Evolutionary conservation across 352 stramenopile species (phyloP).

Genomic region (Phytophthora hybrid): DNA sequence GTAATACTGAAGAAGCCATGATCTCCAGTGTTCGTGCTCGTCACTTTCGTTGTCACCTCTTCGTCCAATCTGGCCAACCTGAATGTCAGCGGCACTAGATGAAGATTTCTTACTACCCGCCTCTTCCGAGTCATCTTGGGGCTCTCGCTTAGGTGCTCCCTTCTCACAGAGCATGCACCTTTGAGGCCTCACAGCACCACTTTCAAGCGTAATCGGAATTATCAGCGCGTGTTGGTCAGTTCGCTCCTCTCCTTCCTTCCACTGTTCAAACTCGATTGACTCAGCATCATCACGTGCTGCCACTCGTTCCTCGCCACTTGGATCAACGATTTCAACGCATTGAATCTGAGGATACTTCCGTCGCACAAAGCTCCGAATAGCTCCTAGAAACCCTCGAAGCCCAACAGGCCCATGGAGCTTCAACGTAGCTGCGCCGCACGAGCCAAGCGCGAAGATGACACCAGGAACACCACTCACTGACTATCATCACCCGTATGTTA

Average conservation of each 20-base stretch:
- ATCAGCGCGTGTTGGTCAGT: conserved; percentile 46
- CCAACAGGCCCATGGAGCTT: conserved; percentile 58
- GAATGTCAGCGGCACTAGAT: not conserved
- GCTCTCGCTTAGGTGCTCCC: not conserved
- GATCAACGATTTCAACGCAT: conserved; percentile 49
- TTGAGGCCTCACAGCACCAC: not conserved
- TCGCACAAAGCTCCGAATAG: conserved; percentile 75
- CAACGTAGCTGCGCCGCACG: conserved; percentile 54
- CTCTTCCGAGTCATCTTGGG: not conserved
- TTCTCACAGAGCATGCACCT: conserved; percentile 34
- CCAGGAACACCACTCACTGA: conserved; percentile 74
- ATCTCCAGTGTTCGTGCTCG: conserved; percentile 42
- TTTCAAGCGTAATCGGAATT: conserved; percentile 36
- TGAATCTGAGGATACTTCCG: conserved; percentile 71
- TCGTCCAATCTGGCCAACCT: conserved; percentile 12
- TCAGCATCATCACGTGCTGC: not conserved
- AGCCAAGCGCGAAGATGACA: conserved; percentile 69
- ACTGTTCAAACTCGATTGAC: conserved; percentile 30
- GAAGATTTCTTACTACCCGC: not conserved
- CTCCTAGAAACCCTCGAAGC: conserved; percentile 44
- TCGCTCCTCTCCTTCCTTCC: conserved; percentile 26
- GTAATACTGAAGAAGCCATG: conserved; percentile 66
- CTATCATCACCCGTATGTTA: conserved; percentile 30
- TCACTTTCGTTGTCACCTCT: conserved; percentile 32
- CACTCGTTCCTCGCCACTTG: not conserved